Evolutionary conservation across 2,329 filamentous ascomycete species (phyloP), one percentile per base, ranked within the genome.

Genomic region (Colletotrichum eleusines): DNA sequence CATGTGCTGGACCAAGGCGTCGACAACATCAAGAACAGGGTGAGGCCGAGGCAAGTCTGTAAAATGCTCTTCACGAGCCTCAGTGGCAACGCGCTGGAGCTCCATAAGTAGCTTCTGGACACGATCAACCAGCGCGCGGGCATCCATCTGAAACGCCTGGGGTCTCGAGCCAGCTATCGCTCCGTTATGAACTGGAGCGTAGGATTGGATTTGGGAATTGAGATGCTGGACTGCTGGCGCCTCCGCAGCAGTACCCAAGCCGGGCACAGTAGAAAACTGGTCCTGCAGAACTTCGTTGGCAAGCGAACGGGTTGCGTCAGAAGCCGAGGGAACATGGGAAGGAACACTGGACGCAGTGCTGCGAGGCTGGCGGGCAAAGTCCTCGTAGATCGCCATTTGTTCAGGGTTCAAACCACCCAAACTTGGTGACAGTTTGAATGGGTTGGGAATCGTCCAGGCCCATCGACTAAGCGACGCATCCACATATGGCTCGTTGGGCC

Each of bases 371-470:
- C 94, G 88, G 12, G 94, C 94, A 80, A 99, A 99, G 73, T 98
- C 95, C 77, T 98, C 95, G 77, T 99, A 99, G 33, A 99, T 97
- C 14, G 93, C 93, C 84, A 98, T 89, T 77, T 99, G 96, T 76
- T 98, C 94, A 31, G 92, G 87, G 77, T 97, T 98, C 62, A 99
- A 84, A 5, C 95, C 95, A 62, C 81, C 80, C 66, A 85, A 77
- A 71, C 80, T 88, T 16, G 94, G 91, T 46, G 92, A 91, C 75
- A 98, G 89, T 76, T 96, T 94, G 83, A 94, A 99, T 0, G 96
- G 96, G 75, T 96, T 93, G 0, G 95, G 95, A 73, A 99, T 97
- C 51, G 94, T 95, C 81, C 94, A 92, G 9, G 95, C 93, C 94
- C 95, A 99, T 61, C 94, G 91, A 78, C 92, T 97, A 75, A 98